Evolutionary conservation across 2,329 filamentous ascomycete species (phyloP), one percentile per base, ranked within the genome.

Genomic region (Colletotrichum sp.): DNA sequence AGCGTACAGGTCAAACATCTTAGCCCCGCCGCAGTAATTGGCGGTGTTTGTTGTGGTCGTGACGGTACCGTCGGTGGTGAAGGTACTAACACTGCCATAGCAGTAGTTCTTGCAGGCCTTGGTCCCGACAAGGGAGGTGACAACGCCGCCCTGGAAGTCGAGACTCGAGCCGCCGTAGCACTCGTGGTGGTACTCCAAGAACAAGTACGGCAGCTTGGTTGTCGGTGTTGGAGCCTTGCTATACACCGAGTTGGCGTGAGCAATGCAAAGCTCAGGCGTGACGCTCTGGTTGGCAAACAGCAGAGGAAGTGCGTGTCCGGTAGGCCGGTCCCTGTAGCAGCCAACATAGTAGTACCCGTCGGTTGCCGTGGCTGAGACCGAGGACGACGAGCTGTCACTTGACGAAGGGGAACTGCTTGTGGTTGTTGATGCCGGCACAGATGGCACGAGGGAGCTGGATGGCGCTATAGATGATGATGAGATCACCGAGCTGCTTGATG

Each of bases 1-100:
- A 6, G 78, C 82, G 75, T 84, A 84, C 26, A 85, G 66, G 78
- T 85, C 82, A 75, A 84, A 83, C 82, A 82, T 82, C 65, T 81
- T 82, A 2, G 79, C 68, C 0, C 79, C 84, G 32, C 84, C 83
- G 69, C 84, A 85, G 30, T 72, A 82, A 52, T 80, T 78, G 12
- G 72, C 81, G 13, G 79, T 79, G 55, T 79, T 80, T 8, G 81
- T 80, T 49, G 82, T 82, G 10, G 74, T 75, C 2, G 74, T 62
- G 28, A 75, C 72, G 8, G 63, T 75, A 10, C 79, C 79, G n/a
- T 77, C 67, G 7, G 77, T 78, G 5, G 78, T 78, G 32, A 78
- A 75, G 8, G 78, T 78, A 26, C 49, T 59, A 18, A 80, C 77
- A 71, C 79, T 81, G 49, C 80, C 80, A 70, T 78, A 81, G 70